Percentiles rank a stretch among this genome's conserved stretches.
phyloP scores from a whole-genome alignment of 2,329 filamentous ascomycete species.

The Neocatenulostroma microsporum region DNA sequence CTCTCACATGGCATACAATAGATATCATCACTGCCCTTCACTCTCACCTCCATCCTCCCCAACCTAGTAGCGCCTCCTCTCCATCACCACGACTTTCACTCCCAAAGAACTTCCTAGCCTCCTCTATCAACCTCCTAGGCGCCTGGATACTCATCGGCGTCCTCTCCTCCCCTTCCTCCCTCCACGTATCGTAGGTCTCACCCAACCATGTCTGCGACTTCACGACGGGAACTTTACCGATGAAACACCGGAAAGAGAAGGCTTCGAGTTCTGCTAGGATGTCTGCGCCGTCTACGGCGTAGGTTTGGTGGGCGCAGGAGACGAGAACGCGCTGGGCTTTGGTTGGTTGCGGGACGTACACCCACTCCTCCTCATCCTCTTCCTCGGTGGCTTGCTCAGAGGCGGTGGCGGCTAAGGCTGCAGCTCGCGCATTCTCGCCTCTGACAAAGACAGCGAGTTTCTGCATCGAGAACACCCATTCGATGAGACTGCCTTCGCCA shows the following conservation, averaged over 20 bases:
- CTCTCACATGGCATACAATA: no score
- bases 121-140: conserved; percentile 27
- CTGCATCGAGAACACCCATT: conserved; percentile 33
- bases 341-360: conserved; percentile 11
- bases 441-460: conserved; percentile 30
- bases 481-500: conserved; percentile 31
- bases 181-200: conserved; percentile 31
- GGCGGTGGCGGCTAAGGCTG: conserved; percentile 6
- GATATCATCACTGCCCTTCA: no score
- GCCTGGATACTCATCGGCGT: conserved; percentile 30
- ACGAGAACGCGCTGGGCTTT: conserved; percentile 18
- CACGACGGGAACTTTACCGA: conserved; percentile 28
- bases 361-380: conserved; percentile 18
- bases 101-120: conserved; percentile 25
- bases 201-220: conserved; percentile 24
- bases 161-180: conserved; percentile 25
- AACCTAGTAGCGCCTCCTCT: no score
- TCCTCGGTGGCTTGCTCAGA: conserved; percentile 12
- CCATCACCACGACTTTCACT: no score
- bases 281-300: conserved; percentile 30
- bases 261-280: conserved; percentile 29
- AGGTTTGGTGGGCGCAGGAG: conserved; percentile 33
- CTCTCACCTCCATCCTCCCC: no score
- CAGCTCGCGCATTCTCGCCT: conserved; percentile 24
- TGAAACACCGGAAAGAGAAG: conserved; percentile 29